phyloP scores from a whole-genome alignment of 2,329 filamentous ascomycete genomes.

The Neofusicoccum umdonicola region DNA sequence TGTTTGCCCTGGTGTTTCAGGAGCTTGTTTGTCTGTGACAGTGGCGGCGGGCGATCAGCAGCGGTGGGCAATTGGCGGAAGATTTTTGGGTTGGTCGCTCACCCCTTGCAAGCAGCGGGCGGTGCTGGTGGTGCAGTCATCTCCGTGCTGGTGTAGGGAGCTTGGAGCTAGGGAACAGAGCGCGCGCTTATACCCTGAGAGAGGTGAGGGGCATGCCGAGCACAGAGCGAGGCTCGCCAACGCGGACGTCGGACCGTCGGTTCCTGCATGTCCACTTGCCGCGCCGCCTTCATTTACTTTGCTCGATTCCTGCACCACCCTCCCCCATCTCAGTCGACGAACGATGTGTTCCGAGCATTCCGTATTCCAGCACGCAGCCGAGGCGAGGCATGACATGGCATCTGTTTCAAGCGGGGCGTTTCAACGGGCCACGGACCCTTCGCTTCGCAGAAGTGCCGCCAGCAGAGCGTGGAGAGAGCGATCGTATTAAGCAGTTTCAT shows the following conservation, averaged over 20 bases:
- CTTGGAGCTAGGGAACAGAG: not conserved
- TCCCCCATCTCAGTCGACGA: not conserved
- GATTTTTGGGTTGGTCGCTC: not conserved
- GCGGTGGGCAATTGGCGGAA: not conserved
- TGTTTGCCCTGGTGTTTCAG: not conserved
- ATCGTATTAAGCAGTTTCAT: not conserved
- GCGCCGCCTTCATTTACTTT: not conserved
- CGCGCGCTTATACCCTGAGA: not conserved
- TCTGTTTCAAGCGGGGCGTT: conserved; percentile 8
- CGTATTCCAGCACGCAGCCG: not conserved
- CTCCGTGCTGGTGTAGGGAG: not conserved
- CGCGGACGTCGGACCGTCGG: conserved; percentile 6
- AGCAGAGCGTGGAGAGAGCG: not conserved
- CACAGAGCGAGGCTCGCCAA: not conserved
- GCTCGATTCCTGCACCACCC: no score
- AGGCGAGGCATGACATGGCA: not conserved
- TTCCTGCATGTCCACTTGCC: conserved; percentile 1
- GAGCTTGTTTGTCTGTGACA: not conserved
- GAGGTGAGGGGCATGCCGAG: not conserved
- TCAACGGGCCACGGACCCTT: conserved; percentile 4
- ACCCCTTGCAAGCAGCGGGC: no score
- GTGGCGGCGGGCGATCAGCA: not conserved
- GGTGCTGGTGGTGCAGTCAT: not conserved
- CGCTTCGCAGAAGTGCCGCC: not conserved
- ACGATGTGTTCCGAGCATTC: not conserved